Percentiles rank a stretch among this genome's conserved stretches.
Evolutionary conservation across 1,139 yeast genomes (phyloP).

Genomic region (Taphrina deformans): DNA sequence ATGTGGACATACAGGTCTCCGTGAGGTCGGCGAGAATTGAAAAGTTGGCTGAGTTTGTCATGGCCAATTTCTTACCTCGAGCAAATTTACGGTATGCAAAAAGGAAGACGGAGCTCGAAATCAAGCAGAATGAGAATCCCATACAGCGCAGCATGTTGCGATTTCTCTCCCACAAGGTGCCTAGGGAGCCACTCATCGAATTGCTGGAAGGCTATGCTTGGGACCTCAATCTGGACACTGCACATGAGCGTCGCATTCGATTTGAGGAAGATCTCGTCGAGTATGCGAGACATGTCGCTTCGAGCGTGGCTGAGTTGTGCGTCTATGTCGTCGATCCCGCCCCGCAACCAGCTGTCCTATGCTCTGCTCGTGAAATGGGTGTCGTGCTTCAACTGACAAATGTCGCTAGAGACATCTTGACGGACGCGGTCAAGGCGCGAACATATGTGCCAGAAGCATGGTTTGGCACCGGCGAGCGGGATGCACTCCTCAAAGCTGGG

Average conservation of each 20-base stretch:
- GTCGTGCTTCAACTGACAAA: constrained; percentile 30
- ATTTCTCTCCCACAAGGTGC: constrained; percentile 20
- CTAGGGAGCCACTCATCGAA: constrained; percentile 32
- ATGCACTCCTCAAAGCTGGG: constrained; percentile 14
- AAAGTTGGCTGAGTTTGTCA: constrained; percentile 2
- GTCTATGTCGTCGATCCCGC: constrained; percentile 10
- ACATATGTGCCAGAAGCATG: constrained; percentile 23
- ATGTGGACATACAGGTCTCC: not conserved
- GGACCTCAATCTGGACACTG: constrained; percentile 22
- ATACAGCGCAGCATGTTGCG: constrained; percentile 21
- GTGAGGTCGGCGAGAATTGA: constrained; percentile 6
- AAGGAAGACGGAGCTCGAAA: constrained; percentile 9
- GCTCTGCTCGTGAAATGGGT: constrained; percentile 30
- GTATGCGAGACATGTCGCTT: constrained; percentile 23
- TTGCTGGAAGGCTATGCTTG: constrained; percentile 30
- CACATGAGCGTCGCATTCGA: constrained; percentile 1
- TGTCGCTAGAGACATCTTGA: constrained; percentile 29
- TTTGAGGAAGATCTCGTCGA: constrained; percentile 10
- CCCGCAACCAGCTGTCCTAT: constrained; percentile 9
- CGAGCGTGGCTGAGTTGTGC: constrained; percentile 34
- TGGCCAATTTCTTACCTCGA: constrained; percentile 6
- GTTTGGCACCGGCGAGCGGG: constrained; percentile 2
- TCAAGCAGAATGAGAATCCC: not conserved
- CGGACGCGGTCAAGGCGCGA: constrained; percentile 28
- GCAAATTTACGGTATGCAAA: not conserved